Conservation (phyloP, 768 basidiomycete species). For the Lactifluus echinatus region DNA sequence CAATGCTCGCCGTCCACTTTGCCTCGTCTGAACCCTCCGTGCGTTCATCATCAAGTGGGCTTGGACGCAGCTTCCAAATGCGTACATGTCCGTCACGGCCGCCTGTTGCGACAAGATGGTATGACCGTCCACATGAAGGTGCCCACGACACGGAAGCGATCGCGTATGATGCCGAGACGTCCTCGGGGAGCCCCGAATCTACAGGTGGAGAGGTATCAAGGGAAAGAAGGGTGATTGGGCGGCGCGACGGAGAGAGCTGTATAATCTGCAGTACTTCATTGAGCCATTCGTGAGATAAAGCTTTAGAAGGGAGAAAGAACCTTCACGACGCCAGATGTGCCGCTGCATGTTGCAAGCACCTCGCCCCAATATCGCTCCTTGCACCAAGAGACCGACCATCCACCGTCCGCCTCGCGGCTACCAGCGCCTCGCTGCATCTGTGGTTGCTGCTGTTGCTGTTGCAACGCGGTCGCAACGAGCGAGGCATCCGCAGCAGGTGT, state of each 20-base stretch:
- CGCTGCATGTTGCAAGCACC: constrained; percentile 69
- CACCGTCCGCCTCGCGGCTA: constrained; percentile 78
- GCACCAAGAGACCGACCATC: constrained; percentile 94
- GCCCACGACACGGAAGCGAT: constrained; percentile 89
- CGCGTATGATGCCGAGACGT: constrained; percentile 41
- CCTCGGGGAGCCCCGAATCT: constrained; percentile 27
- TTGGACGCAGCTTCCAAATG: constrained; percentile 79
- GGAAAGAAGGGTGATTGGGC: constrained; percentile 54
- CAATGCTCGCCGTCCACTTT: constrained; percentile 65
- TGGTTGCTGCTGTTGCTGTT: constrained; percentile 35
- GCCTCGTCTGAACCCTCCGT: constrained; percentile 36
- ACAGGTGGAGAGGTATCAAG: constrained; percentile 43
- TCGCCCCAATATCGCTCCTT: constrained; percentile 96
- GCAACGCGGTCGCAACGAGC: constrained; percentile 55
- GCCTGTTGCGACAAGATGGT: constrained; percentile 91
- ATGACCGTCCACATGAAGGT: constrained; percentile 86
- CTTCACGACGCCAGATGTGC: constrained; percentile 66
- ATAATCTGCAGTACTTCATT: constrained; percentile 45
- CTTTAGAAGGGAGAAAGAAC: constrained; percentile 31
- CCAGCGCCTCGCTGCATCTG: constrained; percentile 37
- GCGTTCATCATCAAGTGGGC: constrained; percentile 31
- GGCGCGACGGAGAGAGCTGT: constrained; percentile 58
- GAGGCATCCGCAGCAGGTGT: constrained; percentile 45
- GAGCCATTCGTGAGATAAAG: not conserved
- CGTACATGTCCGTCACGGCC: constrained; percentile 79